These are phyloP conservation scores for Globisporangium spiculum DNA, from an alignment of 352 stramenopile species.

Conservation along the genomic window DNA sequence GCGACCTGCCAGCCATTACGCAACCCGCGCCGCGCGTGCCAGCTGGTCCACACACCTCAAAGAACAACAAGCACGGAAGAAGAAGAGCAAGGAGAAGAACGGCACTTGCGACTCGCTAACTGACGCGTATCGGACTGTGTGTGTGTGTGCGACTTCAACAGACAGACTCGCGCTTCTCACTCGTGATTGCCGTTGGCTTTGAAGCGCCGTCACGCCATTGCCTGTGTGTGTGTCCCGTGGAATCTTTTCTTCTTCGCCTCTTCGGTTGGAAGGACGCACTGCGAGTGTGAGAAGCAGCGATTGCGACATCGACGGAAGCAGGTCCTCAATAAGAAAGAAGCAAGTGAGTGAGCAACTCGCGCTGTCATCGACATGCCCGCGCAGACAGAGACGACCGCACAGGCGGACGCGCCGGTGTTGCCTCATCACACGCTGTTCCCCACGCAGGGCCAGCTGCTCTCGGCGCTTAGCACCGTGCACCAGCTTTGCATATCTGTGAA, in stretches of 20 bases:
- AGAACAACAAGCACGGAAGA: slow-evolving; percentile 1
- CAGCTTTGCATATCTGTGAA: slow-evolving; percentile 40
- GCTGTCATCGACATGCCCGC: not conserved
- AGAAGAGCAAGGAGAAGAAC: not conserved
- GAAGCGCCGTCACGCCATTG: not conserved
- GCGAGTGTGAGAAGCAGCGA: not conserved
- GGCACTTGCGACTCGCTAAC: not conserved
- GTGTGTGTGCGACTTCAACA: not conserved
- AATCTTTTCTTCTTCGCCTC: slow-evolving; percentile 5
- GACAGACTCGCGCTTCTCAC: no score
- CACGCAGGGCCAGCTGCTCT: slow-evolving; percentile 33
- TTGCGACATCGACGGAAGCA: not conserved
- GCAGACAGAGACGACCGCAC: not conserved
- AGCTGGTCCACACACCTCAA: not conserved
- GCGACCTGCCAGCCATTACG: slow-evolving; percentile 1
- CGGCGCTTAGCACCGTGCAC: slow-evolving; percentile 35
- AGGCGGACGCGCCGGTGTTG: not conserved
- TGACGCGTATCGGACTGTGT: not conserved
- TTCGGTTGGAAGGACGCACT: not conserved
- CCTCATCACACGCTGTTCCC: slow-evolving; percentile 22
- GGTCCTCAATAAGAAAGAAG: not conserved
- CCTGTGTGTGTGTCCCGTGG: not conserved
- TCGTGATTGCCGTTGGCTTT: not conserved
- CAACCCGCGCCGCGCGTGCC: not conserved
- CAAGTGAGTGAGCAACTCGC: not conserved